Evolutionary conservation across 176 grass and related monocot genomes (phyloP).

Genomic region (Triticum monococcum): DNA sequence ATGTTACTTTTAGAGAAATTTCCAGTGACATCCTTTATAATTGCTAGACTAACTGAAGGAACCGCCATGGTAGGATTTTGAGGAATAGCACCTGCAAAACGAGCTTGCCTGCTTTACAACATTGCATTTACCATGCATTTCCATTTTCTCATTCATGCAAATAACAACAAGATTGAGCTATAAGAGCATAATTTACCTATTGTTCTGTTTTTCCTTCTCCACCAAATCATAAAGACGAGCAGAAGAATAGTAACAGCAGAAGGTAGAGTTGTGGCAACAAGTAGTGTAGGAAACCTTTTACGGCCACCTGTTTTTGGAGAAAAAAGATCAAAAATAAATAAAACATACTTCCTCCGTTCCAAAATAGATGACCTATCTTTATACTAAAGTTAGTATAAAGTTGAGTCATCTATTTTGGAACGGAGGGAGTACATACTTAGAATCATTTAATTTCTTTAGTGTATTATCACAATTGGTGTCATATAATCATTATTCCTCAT

Average conservation of each 20-base stretch:
- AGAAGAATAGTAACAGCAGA: not conserved
- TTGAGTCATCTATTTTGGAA: no score
- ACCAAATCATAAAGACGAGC: not conserved
- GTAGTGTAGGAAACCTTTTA: not conserved
- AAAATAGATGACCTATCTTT: no score
- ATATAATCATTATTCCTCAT: not conserved
- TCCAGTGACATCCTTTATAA: not conserved
- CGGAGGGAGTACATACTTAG: no score
- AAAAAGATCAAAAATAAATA: not conserved
- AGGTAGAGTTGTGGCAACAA: not conserved
- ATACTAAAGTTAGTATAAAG: no score
- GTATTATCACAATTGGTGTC: not conserved
- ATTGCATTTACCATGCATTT: not conserved
- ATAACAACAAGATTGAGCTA: not conserved
- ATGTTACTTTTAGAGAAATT: constrained; percentile 27
- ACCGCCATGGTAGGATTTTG: not conserved
- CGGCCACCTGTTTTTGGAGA: not conserved
- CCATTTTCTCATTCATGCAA: not conserved
- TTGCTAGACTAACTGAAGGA: constrained; percentile 9
- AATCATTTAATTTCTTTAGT: not conserved
- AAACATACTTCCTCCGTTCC: no score
- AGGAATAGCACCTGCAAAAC: constrained; percentile 6
- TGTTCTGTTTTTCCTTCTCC: not conserved
- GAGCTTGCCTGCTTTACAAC: not conserved
- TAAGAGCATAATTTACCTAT: not conserved